Conservation (phyloP, 306 rosid genomes). For the Lathyrus tuberosus region DNA sequence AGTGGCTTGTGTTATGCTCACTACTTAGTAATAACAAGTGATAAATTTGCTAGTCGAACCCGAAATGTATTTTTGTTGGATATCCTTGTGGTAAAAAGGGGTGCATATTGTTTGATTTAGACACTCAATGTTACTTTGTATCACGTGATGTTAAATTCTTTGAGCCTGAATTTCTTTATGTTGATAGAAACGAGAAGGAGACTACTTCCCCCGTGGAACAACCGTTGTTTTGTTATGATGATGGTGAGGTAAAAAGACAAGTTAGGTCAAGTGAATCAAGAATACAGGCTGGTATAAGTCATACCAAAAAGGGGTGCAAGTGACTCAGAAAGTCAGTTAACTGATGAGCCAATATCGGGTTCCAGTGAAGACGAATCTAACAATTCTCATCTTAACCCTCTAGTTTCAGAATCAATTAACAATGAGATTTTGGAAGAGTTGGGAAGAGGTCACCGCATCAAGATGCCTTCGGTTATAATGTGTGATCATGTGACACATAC, state of each 20-base stretch:
- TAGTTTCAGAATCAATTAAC: no score
- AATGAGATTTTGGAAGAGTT: background rate
- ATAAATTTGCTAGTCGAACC: background rate
- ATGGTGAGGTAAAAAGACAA: no score
- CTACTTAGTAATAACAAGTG: background rate
- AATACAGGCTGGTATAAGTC: no score
- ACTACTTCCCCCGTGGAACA: no score
- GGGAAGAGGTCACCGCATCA: background rate
- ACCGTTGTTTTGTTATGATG: no score
- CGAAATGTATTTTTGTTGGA: background rate
- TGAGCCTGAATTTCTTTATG: background rate
- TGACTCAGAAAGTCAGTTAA: no score
- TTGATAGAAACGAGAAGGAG: no score
- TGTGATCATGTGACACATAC: background rate
- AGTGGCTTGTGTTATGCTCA: background rate
- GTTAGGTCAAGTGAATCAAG: no score
- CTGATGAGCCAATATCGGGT: background rate
- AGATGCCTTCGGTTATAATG: background rate
- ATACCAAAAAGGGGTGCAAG: no score
- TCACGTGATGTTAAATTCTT: background rate
- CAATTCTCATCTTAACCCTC: no score
- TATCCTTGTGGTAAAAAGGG: conserved; percentile 7
- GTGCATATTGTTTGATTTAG: conserved; percentile 1
- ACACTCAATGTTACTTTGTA: background rate
- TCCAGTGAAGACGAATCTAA: no score